phyloP scores from a whole-genome alignment of 2,329 filamentous ascomycete genomes.

The Didymella sp. region DNA sequence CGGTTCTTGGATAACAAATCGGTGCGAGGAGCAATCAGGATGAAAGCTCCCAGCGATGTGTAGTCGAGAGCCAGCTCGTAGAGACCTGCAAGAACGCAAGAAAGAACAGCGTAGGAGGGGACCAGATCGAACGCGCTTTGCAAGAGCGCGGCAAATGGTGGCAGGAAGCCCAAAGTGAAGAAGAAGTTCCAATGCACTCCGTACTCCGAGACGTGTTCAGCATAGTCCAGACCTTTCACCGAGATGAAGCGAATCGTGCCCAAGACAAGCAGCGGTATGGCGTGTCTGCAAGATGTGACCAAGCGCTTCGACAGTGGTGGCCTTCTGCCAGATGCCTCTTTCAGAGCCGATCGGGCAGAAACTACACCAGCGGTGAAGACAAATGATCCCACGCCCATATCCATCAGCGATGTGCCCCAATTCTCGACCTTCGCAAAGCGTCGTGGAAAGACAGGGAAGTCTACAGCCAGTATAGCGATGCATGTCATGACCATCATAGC shows the following conservation, averaged over 20 bases:
- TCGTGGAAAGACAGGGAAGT: conserved; percentile 90
- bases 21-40: conserved; percentile 80
- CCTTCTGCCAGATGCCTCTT: conserved; percentile 63
- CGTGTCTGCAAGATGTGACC: conserved; percentile 74
- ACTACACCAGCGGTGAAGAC: conserved; percentile 93
- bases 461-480: conserved; percentile 92
- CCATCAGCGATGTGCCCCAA: conserved; percentile 99
- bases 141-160: conserved; percentile 85
- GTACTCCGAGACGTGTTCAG: conserved; percentile 96
- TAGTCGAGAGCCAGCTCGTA: conserved; percentile 79
- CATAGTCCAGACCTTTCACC: conserved; percentile 94
- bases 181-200: conserved; percentile 99
- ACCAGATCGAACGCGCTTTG: conserved; percentile 73
- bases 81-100: conserved; percentile 68
- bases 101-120: conserved; percentile 78
- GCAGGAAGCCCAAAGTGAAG: conserved; percentile 88
- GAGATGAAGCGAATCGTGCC: conserved; percentile 82
- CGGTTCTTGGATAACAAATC: conserved; percentile 87
- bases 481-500: conserved; percentile 92
- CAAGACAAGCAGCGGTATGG: conserved; percentile 79
- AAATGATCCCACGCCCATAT: conserved; percentile 95
- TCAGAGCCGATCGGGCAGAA: conserved; percentile 81
- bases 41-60: conserved; percentile 79
- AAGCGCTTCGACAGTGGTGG: conserved; percentile 66
- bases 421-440: conserved; percentile 98